phyloP scores from a whole-genome alignment of 2,329 filamentous ascomycete species.

The Cladosporium sp. region DNA sequence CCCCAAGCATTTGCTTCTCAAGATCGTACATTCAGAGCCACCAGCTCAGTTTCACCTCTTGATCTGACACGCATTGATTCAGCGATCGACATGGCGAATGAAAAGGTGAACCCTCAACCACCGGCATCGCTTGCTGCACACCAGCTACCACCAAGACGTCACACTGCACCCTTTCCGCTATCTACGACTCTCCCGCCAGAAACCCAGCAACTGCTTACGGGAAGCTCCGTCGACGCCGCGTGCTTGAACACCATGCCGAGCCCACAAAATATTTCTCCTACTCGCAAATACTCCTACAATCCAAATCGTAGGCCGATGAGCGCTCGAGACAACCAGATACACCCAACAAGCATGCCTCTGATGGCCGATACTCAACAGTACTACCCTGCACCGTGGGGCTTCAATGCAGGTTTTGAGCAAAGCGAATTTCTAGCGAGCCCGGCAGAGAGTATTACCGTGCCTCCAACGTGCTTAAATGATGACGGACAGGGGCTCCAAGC shows the following conservation, averaged over 20 bases:
- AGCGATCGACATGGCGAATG: neutral
- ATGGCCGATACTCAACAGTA: no score
- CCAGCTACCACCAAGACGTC: no score
- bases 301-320: constrained; percentile 33
- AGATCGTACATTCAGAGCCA: no score
- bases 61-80: neutral
- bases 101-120: neutral
- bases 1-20: no score
- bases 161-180: constrained; percentile 35
- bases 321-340: neutral
- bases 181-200: constrained; percentile 49
- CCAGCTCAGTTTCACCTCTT: neutral
- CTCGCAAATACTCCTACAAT: constrained; percentile 42
- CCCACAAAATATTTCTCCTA: constrained; percentile 32
- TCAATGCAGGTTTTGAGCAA: no score
- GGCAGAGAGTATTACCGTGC: no score
- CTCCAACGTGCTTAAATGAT: no score
- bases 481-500: no score
- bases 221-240: constrained; percentile 15
- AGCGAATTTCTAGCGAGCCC: no score
- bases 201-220: constrained; percentile 49
- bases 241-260: constrained; percentile 32
- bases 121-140: no score
- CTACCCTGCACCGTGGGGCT: no score
- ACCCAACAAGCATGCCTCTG: no score